A percentile compares a stretch with the other conserved stretches of the same genome.
phyloP scores from a whole-genome alignment of 805 yeast species.

The Yamadazyma tumulicola region DNA sequence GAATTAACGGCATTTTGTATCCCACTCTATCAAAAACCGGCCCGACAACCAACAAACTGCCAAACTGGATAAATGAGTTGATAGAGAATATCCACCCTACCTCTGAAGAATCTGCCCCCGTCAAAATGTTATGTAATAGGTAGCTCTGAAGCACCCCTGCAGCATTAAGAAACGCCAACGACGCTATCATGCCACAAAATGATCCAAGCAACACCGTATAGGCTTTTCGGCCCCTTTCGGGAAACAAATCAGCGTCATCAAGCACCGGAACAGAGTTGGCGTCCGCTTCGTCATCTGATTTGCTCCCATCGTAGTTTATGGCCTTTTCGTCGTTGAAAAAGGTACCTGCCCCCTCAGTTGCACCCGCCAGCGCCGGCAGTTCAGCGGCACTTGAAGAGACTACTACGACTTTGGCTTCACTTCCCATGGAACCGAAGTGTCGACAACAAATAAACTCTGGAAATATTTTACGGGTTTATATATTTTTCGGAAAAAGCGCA shows the following conservation, averaged over 20 bases:
- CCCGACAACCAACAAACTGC: slow-evolving; percentile 20
- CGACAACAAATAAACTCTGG: too few species aligned
- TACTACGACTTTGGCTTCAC: too few species aligned
- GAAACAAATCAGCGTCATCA: slow-evolving; percentile 22
- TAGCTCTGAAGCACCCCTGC: slow-evolving; percentile 23
- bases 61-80: slow-evolving; percentile 23
- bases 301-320: too few species aligned
- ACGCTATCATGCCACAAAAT: slow-evolving; percentile 23
- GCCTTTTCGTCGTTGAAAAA: too few species aligned
- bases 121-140: slow-evolving; percentile 13
- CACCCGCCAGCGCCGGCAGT: too few species aligned
- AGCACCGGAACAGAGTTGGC: slow-evolving; percentile 7
- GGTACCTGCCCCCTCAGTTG: too few species aligned
- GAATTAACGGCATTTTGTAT: slow-evolving; percentile 16
- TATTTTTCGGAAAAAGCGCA: too few species aligned
- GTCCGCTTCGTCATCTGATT: neutral
- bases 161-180: slow-evolving; percentile 24
- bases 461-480: too few species aligned
- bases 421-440: too few species aligned
- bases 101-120: slow-evolving; percentile 13
- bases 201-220: slow-evolving; percentile 20
- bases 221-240: slow-evolving; percentile 25
- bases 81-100: slow-evolving; percentile 29
- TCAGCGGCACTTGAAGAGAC: too few species aligned
- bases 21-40: slow-evolving; percentile 27